Evolutionary conservation across 2,329 filamentous ascomycete genomes (phyloP).

Genomic region (Rutstroemia sp.): DNA sequence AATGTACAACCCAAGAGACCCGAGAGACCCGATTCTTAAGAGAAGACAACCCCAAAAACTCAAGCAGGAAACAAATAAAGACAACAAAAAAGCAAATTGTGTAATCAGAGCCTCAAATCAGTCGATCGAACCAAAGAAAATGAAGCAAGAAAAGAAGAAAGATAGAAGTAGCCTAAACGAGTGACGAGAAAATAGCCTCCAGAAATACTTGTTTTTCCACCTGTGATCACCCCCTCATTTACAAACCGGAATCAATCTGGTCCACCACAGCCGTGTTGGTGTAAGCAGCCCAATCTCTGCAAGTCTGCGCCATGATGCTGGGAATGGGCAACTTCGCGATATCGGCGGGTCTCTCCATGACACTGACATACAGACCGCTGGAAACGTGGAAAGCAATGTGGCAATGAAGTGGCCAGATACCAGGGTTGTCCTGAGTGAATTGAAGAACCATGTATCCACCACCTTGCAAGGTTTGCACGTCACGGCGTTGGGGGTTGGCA

Average conservation of each 20-base stretch:
- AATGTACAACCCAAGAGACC: too few relatives aligned
- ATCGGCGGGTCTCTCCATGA: conserved; percentile 29
- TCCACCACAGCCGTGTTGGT: conserved; percentile 39
- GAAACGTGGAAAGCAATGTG: conserved; percentile 43
- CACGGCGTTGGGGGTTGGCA: conserved; percentile 42
- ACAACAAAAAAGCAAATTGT: too few relatives aligned
- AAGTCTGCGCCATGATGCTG: conserved; percentile 41
- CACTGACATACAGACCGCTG: conserved; percentile 32
- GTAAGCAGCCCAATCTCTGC: conserved; percentile 42
- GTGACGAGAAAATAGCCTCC: too few relatives aligned
- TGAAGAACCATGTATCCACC: conserved; percentile 36
- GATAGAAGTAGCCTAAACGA: too few relatives aligned
- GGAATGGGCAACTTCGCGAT: conserved; percentile 37
- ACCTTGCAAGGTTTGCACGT: conserved; percentile 37
- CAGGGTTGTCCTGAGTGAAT: conserved; percentile 42
- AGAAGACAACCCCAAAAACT: too few relatives aligned
- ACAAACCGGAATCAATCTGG: conserved; percentile 44
- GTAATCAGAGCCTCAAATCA: too few relatives aligned
- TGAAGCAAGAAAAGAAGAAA: too few relatives aligned
- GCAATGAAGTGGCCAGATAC: conserved; percentile 44
- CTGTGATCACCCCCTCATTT: background rate
- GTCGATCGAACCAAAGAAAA: too few relatives aligned
- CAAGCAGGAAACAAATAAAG: too few relatives aligned
- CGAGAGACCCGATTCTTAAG: too few relatives aligned
- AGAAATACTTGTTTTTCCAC: background rate